Evolutionary conservation across 73 alveolate species (phyloP).

Genomic region (Chromera velia): DNA sequence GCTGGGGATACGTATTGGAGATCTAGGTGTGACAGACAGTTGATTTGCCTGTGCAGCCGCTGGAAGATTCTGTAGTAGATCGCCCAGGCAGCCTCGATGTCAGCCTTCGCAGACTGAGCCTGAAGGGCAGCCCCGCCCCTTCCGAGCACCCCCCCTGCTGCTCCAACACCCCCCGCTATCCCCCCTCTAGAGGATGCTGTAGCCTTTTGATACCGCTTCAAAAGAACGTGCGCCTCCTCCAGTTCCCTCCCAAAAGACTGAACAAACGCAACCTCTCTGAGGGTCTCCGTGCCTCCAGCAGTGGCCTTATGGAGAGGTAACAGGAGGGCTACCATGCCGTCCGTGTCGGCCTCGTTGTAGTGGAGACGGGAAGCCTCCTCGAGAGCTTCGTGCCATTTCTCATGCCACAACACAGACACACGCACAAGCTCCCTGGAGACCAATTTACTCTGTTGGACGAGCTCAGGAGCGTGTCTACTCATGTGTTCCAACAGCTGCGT

Average conservation of each 20-base stretch:
- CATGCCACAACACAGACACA: slow-evolving; percentile 79
- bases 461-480: slow-evolving; percentile 60
- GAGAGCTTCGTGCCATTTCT: slow-evolving; percentile 87
- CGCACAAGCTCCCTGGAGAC: slow-evolving; percentile 85
- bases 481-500: slow-evolving; percentile 67
- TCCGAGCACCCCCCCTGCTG: slow-evolving; percentile 29
- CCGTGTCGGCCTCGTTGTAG: slow-evolving; percentile 68
- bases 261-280: slow-evolving; percentile 86
- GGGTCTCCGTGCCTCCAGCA: slow-evolving; percentile 74
- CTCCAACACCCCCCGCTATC: neutral
- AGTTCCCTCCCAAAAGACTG: slow-evolving; percentile 57
- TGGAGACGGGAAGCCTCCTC: slow-evolving; percentile 84
- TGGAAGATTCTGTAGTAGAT: slow-evolving; percentile 50
- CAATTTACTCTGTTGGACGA: slow-evolving; percentile 73
- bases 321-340: slow-evolving; percentile 64
- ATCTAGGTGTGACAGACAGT: slow-evolving; percentile 36
- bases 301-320: slow-evolving; percentile 73
- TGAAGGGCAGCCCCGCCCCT: neutral
- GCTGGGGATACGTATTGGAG: slow-evolving; percentile 60
- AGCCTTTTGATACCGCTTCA: slow-evolving; percentile 26
- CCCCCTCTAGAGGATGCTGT: neutral
- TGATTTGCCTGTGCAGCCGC: slow-evolving; percentile 35
- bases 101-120: neutral
- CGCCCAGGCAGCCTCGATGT: slow-evolving; percentile 57
- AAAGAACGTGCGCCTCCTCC: slow-evolving; percentile 24